Base-by-base conservation (phyloP, 306 rosid genomes). In the Datisca glomerata region DNA sequence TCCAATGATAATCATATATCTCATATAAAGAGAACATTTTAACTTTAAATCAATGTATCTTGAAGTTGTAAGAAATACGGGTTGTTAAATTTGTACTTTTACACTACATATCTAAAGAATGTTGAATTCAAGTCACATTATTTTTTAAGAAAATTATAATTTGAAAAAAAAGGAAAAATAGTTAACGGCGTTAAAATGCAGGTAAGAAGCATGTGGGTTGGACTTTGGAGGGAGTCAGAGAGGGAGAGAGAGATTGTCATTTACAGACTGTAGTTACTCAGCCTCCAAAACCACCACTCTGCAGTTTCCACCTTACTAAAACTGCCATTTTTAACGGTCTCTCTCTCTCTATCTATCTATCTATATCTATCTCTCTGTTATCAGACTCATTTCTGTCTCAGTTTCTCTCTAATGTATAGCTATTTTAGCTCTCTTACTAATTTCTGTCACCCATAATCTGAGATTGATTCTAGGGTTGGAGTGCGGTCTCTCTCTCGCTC, bases 231-330 rank as follows among this genome's bases (percentile, higher is more conserved):
- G 33, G 1, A 14, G 36, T 8, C 9, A 14, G 31, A 25, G 31
- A 25, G 31, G 31, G 31, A 25, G 8, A 4, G n/a, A 8, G n/a
- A 14, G n/a, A 8, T 12, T 31, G 36, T 31, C 36, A 12, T 31
- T 0, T 8, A n/a, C n/a, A 7, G 34, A 1, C 2, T 29, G 2
- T 4, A 7, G 36, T 31, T 0, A 8, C 36, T 31, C 36, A 2
- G 13, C 6, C 12, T 4, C 36, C 6, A 31, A 31, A 31, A n/a
- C n/a, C n/a, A n/a, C n/a, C n/a, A n/a, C n/a, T 73, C 89, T 66
- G 70, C 78, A 63, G 80, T 58, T 73, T 70, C 75, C 78, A 70
- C 67, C 86, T 75, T 59, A 69, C 70, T 38, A 38, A 63, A 62
- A 70, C 76, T 72, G 78, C 75, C 65, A 66, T 65, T 73, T 66